Evolutionary conservation across 2,329 filamentous ascomycete species (phyloP).

Genomic region (Pseudomassariella vexata): DNA sequence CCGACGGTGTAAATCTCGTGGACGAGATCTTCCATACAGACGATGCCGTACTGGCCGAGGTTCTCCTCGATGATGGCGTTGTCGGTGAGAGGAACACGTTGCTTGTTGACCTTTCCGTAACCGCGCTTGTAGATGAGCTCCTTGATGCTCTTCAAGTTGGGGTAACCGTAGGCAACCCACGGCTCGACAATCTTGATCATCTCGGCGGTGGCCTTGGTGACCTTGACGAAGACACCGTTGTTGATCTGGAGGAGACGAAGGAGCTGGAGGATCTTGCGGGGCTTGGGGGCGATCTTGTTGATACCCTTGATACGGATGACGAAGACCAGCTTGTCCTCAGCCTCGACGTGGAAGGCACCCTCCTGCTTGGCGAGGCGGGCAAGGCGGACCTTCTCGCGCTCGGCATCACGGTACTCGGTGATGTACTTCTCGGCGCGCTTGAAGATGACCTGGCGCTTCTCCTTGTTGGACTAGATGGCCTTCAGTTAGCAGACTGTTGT

Average conservation of each 20-base stretch:
- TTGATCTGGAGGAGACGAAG: slow-evolving; percentile 99
- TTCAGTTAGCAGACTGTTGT: too few relatives aligned
- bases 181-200: slow-evolving; percentile 99
- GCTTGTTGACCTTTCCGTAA: slow-evolving; percentile 98
- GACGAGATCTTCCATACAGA: slow-evolving; percentile 98
- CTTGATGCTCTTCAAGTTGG: slow-evolving; percentile 98
- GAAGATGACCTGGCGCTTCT: slow-evolving; percentile 98
- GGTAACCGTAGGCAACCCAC: slow-evolving; percentile 98
- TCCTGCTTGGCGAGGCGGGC: slow-evolving; percentile 83
- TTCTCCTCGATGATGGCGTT: slow-evolving; percentile 95
- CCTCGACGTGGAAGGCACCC: slow-evolving; percentile 89
- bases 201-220: slow-evolving; percentile 96
- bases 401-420: slow-evolving; percentile 96
- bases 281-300: slow-evolving; percentile 99
- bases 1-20: slow-evolving; percentile 99
- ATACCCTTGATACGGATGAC: slow-evolving; percentile 99
- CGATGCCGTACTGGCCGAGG: slow-evolving; percentile 97
- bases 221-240: slow-evolving; percentile 96
- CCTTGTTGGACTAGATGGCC: slow-evolving; percentile 79
- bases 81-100: slow-evolving; percentile 93
- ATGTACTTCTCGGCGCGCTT: slow-evolving; percentile 99
- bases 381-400: slow-evolving; percentile 98
- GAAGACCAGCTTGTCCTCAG: slow-evolving; percentile 95
- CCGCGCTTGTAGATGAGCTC: slow-evolving; percentile 99
- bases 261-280: slow-evolving; percentile 99